Base-by-base conservation (phyloP, 139 green algal genomes). In the Chlorella sorokiniana region DNA sequence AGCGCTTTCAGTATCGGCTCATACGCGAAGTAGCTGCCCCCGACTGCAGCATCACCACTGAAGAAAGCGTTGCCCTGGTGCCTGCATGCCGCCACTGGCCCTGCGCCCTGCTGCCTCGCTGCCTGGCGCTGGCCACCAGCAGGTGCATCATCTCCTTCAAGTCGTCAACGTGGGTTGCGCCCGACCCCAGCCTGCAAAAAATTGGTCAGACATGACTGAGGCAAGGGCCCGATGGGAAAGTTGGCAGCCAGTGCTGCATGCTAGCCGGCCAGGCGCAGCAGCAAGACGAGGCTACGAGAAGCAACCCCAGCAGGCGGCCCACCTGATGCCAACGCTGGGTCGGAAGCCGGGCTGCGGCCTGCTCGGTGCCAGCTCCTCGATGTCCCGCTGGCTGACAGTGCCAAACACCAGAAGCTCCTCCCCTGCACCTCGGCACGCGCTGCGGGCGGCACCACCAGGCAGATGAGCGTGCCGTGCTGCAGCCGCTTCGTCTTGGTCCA, bases 11-110 rank as follows among this genome's bases (percentile, higher is more conserved):
- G 89, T 31, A 96, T 84, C 0, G 90, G 92, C 62, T 92, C 86
- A 72, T 93, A 94, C 0, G 92, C 89, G 83, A 96, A 96, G 84
- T 93, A 96, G 81, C 70, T 87, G n/a, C 73, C 80, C 20, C 67
- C 3, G 88, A 51, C 54, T 92, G 79, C 56, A 92, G 69, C 86
- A 93, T 82, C 54, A 90, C 54, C 4, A 86, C 14, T 4, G 35
- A 3, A 10, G 22, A 25, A 65, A 2, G 59, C 59, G 59, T 25
- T 65, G 59, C 62, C 16, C 82, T 45, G 33, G 16, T 27, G 40
- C 10, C 29, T 16, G 40, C 38, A 16, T 3, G 11, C 23, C 62
- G 29, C 1, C 9, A 25, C 6, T 4, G 56, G 22, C 27, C 22
- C 9, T 51, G 33, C 38, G 7, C 68, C 9, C 6, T 74, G 68